Evolutionary conservation across 169 alveolate species (phyloP).

Genomic region (Plasmodium vinckei): DNA sequence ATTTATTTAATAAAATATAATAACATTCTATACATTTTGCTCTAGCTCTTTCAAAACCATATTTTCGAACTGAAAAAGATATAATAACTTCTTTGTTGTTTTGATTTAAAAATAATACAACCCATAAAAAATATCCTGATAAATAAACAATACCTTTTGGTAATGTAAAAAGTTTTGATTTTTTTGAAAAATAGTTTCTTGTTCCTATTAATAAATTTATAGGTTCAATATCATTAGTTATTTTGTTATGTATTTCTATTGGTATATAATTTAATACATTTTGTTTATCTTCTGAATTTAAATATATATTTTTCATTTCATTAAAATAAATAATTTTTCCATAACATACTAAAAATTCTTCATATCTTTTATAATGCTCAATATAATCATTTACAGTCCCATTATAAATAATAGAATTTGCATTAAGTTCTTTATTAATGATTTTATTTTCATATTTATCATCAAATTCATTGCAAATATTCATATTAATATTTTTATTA

Average conservation of each 20-base stretch:
- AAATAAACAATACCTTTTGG: constrained; percentile 69
- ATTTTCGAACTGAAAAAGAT: constrained; percentile 68
- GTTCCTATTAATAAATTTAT: constrained; percentile 53
- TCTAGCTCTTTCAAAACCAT: constrained; percentile 52
- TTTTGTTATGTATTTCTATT: constrained; percentile 21
- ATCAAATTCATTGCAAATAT: too few species aligned
- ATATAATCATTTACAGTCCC: constrained; percentile 29
- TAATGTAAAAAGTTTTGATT: constrained; percentile 52
- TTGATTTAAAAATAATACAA: constrained; percentile 32
- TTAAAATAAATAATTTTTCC: constrained; percentile 65
- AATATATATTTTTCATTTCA: constrained; percentile 50
- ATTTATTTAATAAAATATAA: constrained; percentile 39
- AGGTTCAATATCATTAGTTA: constrained; percentile 50
- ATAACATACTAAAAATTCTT: constrained; percentile 72
- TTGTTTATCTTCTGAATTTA: constrained; percentile 12
- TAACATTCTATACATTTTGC: constrained; percentile 55
- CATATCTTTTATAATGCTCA: constrained; percentile 56
- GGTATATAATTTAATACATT: constrained; percentile 62
- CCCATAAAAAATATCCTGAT: constrained; percentile 76
- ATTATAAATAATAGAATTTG: neutral
- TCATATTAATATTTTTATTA: neutral
- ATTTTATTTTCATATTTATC: too few species aligned
- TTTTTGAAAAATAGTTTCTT: constrained; percentile 68
- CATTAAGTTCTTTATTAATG: neutral
- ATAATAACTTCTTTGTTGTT: constrained; percentile 46